A percentile compares a stretch with the other conserved stretches of the same genome.
phyloP scores from a whole-genome alignment of 2,329 filamentous ascomycete species.

The Tolypocladium paradoxum region DNA sequence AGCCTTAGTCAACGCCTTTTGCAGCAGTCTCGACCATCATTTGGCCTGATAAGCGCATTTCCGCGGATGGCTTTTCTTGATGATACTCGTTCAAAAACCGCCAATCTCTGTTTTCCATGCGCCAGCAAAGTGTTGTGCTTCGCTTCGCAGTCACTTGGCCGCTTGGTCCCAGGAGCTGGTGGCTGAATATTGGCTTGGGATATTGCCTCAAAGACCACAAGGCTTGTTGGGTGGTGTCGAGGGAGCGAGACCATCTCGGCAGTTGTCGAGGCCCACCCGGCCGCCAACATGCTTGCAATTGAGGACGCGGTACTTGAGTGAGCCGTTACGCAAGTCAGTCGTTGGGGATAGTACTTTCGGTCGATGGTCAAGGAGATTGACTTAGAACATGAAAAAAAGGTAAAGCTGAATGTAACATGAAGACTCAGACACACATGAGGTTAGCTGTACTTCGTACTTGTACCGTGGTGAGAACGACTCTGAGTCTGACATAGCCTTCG shows the following conservation, averaged over 20 bases:
- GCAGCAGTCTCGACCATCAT: too few relatives aligned
- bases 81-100: too few relatives aligned
- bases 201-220: not conserved
- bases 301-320: not conserved
- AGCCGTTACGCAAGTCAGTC: not conserved
- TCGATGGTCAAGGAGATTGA: not conserved
- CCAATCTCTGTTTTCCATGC: not conserved
- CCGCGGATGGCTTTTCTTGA: not conserved
- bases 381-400: too few relatives aligned
- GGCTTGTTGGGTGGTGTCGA: too few relatives aligned
- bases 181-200: not conserved
- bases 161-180: not conserved
- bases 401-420: not conserved
- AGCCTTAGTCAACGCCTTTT: not conserved
- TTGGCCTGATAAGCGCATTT: not conserved
- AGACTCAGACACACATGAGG: not conserved
- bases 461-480: too few relatives aligned
- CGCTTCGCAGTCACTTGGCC: not conserved
- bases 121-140: not conserved
- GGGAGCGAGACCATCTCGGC: not conserved
- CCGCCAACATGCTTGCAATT: not conserved
- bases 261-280: not conserved
- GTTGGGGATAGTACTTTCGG: not conserved
- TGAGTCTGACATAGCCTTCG: not conserved
- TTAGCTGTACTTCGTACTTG: not conserved